Evolutionary conservation across 2,329 filamentous ascomycete species (phyloP).

Genomic region (Aspergillus felis): DNA sequence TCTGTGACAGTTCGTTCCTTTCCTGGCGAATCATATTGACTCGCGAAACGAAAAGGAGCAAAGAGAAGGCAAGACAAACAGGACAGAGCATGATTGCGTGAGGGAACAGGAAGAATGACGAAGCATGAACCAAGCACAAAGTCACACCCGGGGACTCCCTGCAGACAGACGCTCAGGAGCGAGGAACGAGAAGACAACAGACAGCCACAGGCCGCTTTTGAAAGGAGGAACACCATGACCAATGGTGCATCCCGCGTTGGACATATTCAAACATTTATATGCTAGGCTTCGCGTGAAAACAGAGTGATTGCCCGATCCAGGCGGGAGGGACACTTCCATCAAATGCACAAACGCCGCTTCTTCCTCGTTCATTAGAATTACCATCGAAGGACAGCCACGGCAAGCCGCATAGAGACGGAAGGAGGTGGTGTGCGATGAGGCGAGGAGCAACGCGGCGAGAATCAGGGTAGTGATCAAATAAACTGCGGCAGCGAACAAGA

Average conservation of each 20-base stretch:
- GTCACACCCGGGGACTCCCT: slow-evolving; percentile 4
- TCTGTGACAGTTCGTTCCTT: background rate
- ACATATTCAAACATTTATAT: slow-evolving; percentile 16
- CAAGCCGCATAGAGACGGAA: slow-evolving; percentile 2
- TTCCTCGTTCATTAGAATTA: slow-evolving; percentile 13
- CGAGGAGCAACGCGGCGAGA: slow-evolving; percentile 1
- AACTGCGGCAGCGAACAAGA: slow-evolving; percentile 17
- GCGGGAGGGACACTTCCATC: slow-evolving; percentile 10
- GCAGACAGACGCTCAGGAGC: background rate
- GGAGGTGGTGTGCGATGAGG: background rate
- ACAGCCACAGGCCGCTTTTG: slow-evolving; percentile 12
- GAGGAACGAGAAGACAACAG: background rate
- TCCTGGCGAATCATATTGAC: background rate
- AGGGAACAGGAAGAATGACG: background rate
- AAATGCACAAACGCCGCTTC: slow-evolving; percentile 7
- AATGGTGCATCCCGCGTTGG: slow-evolving; percentile 11
- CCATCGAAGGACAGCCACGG: slow-evolving; percentile 6
- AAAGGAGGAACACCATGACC: slow-evolving; percentile 14
- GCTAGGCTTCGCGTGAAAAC: slow-evolving; percentile 15
- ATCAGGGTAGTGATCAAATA: slow-evolving; percentile 14
- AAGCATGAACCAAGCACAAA: slow-evolving; percentile 1
- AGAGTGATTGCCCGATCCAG: slow-evolving; percentile 2
- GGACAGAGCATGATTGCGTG: background rate
- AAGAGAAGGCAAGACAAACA: background rate
- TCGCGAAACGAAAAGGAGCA: background rate